A percentile compares a stretch with the other conserved stretches of the same genome.
Evolutionary conservation across 441 rosid species (phyloP).

Genomic region (Eruca vesicaria): DNA sequence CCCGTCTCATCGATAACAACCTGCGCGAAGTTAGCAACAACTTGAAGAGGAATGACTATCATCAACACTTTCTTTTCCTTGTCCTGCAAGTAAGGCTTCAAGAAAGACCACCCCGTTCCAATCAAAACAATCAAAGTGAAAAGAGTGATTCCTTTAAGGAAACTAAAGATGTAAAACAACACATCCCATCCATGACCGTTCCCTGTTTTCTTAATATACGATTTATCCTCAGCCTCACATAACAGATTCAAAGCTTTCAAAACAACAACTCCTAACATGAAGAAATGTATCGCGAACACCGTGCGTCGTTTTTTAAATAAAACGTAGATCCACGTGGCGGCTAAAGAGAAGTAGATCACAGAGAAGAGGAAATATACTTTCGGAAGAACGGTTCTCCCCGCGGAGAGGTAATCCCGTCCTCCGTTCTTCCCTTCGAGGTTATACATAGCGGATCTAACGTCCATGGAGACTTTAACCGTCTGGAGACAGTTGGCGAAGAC

Average conservation of each 20-base stretch:
- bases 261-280: conserved; percentile 80
- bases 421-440: conserved; percentile 62
- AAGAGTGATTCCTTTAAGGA: conserved; percentile 77
- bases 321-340: conserved; percentile 68
- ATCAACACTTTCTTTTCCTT: conserved; percentile 90
- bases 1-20: conserved; percentile 82
- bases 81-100: conserved; percentile 87
- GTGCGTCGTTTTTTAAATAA: conserved; percentile 71
- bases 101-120: conserved; percentile 95
- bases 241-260: conserved; percentile 68
- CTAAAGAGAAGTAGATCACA: conserved; percentile 54
- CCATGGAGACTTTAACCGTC: conserved; percentile 61
- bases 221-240: conserved; percentile 88
- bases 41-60: conserved; percentile 92
- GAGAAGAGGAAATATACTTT: conserved; percentile 72
- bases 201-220: conserved; percentile 80
- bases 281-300: conserved; percentile 79
- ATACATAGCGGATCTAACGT: conserved; percentile 73
- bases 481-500: conserved; percentile 79
- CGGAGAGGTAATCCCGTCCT: conserved; percentile 74
- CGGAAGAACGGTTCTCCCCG: conserved; percentile 73
- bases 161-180: conserved; percentile 83
- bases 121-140: conserved; percentile 90
- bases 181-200: conserved; percentile 95
- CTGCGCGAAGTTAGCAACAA: conserved; percentile 88